Evolutionary conservation across 768 basidiomycete species (phyloP).

Genomic region (Pleurotus salmoneostramineus): DNA sequence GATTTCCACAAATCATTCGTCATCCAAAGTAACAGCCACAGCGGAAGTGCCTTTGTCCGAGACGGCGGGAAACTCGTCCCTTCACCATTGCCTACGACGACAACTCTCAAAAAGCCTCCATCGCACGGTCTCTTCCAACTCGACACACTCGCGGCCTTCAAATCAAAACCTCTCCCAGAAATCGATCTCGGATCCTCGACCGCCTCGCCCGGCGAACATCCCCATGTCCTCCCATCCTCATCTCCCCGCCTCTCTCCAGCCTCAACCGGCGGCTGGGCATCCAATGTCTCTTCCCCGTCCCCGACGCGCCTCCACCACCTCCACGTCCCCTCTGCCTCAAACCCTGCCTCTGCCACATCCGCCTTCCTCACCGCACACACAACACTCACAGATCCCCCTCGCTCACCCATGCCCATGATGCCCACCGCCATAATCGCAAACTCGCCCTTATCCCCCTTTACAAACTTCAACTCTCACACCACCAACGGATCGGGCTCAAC

Average conservation of each 20-base stretch:
- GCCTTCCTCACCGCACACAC: constrained; percentile 5
- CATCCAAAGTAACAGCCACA: background rate
- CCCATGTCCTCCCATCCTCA: too few relatives aligned
- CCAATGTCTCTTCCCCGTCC: constrained; percentile 4
- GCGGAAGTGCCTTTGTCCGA: background rate
- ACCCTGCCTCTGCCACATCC: background rate
- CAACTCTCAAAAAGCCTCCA: constrained; percentile 6
- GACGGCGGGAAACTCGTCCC: background rate
- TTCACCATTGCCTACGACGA: too few relatives aligned
- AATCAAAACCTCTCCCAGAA: constrained; percentile 50
- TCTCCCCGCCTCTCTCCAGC: background rate
- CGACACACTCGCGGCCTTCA: constrained; percentile 52
- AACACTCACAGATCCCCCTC: constrained; percentile 17
- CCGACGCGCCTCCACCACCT: constrained; percentile 7
- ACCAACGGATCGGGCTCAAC: background rate
- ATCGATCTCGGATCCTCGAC: constrained; percentile 48
- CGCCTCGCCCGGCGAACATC: too few relatives aligned
- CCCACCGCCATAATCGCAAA: constrained; percentile 38
- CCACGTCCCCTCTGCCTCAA: constrained; percentile 1
- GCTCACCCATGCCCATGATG: constrained; percentile 56
- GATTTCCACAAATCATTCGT: too few relatives aligned
- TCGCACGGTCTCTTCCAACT: constrained; percentile 61
- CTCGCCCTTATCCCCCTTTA: constrained; percentile 19
- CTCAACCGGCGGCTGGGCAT: background rate
- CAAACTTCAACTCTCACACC: constrained; percentile 9